A percentile compares a stretch with the other conserved stretches of the same genome.
Conservation (phyloP, 495 filamentous ascomycete species). For the Articulospora tetracladia region DNA sequence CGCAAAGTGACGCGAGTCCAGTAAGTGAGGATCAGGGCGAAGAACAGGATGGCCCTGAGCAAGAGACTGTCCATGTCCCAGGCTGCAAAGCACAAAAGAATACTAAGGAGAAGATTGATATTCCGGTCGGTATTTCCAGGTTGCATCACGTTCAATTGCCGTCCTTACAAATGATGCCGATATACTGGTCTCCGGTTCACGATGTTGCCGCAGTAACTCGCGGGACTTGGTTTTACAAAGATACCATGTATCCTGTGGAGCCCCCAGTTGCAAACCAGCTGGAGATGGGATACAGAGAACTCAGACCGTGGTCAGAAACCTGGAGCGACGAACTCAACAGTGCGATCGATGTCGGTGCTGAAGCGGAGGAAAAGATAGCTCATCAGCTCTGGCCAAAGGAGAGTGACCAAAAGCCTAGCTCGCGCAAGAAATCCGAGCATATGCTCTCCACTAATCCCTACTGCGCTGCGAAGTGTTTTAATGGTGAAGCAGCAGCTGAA, state of each 20-base stretch:
- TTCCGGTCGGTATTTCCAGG: slow-evolving; percentile 75
- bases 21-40: background rate
- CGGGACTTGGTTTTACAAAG: slow-evolving; percentile 96
- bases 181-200: slow-evolving; percentile 96
- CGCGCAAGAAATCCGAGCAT: slow-evolving; percentile 22
- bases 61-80: slow-evolving; percentile 8
- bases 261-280: slow-evolving; percentile 86
- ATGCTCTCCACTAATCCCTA: slow-evolving; percentile 40
- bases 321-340: slow-evolving; percentile 92
- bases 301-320: slow-evolving; percentile 86
- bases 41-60: slow-evolving; percentile 11
- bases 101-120: slow-evolving; percentile 35
- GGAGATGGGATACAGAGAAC: slow-evolving; percentile 79
- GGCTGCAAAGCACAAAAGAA: slow-evolving; percentile 21
- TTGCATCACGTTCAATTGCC: slow-evolving; percentile 60
- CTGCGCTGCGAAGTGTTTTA: slow-evolving; percentile 50
- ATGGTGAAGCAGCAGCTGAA: slow-evolving; percentile 50
- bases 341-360: slow-evolving; percentile 83
- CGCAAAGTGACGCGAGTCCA: background rate
- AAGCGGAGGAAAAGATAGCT: slow-evolving; percentile 86
- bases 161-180: slow-evolving; percentile 79
- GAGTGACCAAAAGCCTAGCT: slow-evolving; percentile 33
- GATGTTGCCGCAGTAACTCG: slow-evolving; percentile 79
- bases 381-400: slow-evolving; percentile 75
- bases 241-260: slow-evolving; percentile 89